These are phyloP conservation scores for Dioscorea alata DNA, from an alignment of 106 monocot genomes.

Conservation along the genomic window DNA sequence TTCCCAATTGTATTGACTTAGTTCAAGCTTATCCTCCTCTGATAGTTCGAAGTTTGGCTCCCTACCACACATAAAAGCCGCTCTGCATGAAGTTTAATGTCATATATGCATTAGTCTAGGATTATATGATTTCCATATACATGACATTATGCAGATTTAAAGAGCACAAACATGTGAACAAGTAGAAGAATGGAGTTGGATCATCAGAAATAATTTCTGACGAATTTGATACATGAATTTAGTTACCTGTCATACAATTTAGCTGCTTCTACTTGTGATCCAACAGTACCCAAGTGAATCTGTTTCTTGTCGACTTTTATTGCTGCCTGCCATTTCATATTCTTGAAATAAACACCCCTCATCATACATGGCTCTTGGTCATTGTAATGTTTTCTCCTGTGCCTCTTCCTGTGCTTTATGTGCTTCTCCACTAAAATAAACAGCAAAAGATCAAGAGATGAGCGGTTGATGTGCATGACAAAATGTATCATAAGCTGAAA, in stretches of 20 bases:
- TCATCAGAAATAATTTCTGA: no score
- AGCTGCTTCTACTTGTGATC: constrained; percentile 93
- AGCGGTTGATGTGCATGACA: no score
- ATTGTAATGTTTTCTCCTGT: constrained; percentile 80
- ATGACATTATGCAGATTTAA: no score
- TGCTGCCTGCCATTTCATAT: constrained; percentile 99
- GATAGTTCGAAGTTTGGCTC: constrained; percentile 83
- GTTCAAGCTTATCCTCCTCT: constrained; percentile 74
- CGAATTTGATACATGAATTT: background rate
- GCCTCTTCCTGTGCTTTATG: constrained; percentile 79
- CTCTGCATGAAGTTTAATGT: constrained; percentile 27
- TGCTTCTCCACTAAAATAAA: constrained; percentile 43
- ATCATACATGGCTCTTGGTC: constrained; percentile 86
- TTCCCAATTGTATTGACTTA: constrained; percentile 68
- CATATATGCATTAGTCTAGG: no score
- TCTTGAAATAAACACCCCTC: constrained; percentile 97
- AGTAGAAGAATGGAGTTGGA: no score
- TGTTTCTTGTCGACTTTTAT: constrained; percentile 99
- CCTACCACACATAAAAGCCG: constrained; percentile 92
- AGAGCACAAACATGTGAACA: no score
- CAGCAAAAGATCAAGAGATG: background rate
- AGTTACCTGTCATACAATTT: constrained; percentile 84
- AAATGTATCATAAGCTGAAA: no score
- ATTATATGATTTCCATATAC: no score
- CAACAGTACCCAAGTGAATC: constrained; percentile 94